Percentiles rank a stretch among this genome's conserved stretches.
Conservation (phyloP, 208 protist genomes). For the Trypanosoma theileri region DNA sequence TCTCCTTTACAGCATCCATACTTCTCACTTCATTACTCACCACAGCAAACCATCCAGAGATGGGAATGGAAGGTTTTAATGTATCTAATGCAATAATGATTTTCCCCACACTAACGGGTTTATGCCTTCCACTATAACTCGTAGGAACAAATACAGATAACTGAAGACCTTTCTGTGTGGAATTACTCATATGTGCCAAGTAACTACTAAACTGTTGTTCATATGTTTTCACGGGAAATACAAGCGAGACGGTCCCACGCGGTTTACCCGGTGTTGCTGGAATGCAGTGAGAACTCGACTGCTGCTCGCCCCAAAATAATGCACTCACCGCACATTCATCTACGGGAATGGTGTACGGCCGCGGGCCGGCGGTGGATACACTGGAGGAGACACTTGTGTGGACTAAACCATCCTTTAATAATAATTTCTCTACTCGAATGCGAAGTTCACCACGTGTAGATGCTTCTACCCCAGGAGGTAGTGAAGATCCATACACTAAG, state of each 20-base stretch:
- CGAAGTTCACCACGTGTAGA: constrained; percentile 79
- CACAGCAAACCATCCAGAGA: constrained; percentile 78
- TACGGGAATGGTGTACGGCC: constrained; percentile 66
- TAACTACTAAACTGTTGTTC: constrained; percentile 59
- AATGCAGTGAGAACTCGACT: constrained; percentile 54
- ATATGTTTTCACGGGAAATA: constrained; percentile 76
- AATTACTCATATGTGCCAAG: constrained; percentile 56
- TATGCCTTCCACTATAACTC: constrained; percentile 71
- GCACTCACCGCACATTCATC: constrained; percentile 78
- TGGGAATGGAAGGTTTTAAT: constrained; percentile 36
- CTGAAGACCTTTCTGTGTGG: constrained; percentile 60
- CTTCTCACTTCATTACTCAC: constrained; percentile 28
- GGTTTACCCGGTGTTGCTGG: constrained; percentile 62
- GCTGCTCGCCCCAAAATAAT: constrained; percentile 78
- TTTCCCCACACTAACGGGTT: constrained; percentile 59
- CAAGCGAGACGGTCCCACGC: constrained; percentile 53
- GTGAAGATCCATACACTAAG: constrained; percentile 62
- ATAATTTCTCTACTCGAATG: constrained; percentile 76
- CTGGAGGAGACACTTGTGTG: constrained; percentile 18
- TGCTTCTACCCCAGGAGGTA: constrained; percentile 68
- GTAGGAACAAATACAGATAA: constrained; percentile 78
- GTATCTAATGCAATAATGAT: constrained; percentile 50
- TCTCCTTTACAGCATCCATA: not conserved
- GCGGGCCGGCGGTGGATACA: constrained; percentile 26
- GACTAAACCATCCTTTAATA: constrained; percentile 69